Evolutionary conservation across 495 filamentous ascomycete species (phyloP).

Genomic region (Amorphotheca resinae): DNA sequence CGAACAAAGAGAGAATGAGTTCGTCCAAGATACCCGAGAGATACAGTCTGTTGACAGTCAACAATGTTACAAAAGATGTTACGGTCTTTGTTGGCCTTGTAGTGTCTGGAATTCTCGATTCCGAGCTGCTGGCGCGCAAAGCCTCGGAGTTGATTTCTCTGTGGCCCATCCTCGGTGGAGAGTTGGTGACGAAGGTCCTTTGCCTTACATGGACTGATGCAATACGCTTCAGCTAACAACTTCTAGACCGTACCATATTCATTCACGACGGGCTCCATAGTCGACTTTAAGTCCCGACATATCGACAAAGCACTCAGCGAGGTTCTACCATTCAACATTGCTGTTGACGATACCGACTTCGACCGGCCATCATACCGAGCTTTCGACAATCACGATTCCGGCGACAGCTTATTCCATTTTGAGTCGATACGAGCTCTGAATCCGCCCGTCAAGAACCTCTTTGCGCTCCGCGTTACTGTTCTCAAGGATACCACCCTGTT

Average conservation of each 20-base stretch:
- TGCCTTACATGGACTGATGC: background rate
- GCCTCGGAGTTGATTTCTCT: background rate
- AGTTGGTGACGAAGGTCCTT: background rate
- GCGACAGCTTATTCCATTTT: constrained; percentile 1
- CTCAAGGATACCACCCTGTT: background rate
- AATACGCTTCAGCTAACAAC: background rate
- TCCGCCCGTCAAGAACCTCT: background rate
- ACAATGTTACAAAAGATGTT: background rate
- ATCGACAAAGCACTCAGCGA: background rate
- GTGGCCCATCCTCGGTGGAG: background rate
- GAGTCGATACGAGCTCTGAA: background rate
- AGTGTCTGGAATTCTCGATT: background rate
- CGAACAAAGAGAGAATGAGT: too few species aligned
- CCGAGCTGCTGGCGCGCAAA: background rate
- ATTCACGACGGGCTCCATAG: background rate
- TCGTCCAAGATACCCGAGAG: too few species aligned
- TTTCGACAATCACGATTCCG: background rate
- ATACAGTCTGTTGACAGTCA: too few species aligned
- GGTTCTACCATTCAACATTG: background rate
- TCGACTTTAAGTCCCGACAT: background rate
- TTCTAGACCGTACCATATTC: background rate
- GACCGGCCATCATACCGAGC: background rate
- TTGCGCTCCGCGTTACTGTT: background rate
- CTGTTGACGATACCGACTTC: background rate
- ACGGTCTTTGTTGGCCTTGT: constrained; percentile 2